Conservation (phyloP, 2,329 filamentous ascomycete genomes). For the Aspergillus sp. region DNA sequence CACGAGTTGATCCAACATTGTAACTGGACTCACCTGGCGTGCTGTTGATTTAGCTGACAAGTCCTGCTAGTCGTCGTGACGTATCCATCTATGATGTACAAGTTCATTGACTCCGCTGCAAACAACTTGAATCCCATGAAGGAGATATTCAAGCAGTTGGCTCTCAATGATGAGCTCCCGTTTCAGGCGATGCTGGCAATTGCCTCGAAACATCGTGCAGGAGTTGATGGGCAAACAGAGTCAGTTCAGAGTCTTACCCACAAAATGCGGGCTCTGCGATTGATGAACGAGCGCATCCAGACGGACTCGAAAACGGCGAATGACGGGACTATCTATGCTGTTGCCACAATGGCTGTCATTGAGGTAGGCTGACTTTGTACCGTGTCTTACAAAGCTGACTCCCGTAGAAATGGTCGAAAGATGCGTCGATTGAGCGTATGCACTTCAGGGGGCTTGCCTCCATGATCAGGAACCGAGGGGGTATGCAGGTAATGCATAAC, state of each 20-base stretch:
- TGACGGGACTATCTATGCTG: constrained; percentile 32
- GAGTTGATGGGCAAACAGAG: constrained; percentile 30
- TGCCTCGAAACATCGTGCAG: constrained; percentile 32
- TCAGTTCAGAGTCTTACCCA: constrained; percentile 34
- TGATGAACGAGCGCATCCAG: constrained; percentile 32
- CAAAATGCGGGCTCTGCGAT: constrained; percentile 31
- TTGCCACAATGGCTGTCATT: constrained; percentile 34
- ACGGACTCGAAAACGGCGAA: constrained; percentile 22
- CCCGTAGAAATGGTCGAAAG: constrained; percentile 35
- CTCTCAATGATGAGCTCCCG: constrained; percentile 29
- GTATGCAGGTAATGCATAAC: constrained; percentile 29
- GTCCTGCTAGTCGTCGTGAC: constrained; percentile 27
- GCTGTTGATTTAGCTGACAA: constrained; percentile 19
- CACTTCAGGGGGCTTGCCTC: constrained; percentile 30
- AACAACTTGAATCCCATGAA: constrained; percentile 27
- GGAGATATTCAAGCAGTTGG: constrained; percentile 31
- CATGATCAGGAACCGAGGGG: constrained; percentile 29
- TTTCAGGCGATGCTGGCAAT: constrained; percentile 37
- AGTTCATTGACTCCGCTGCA: constrained; percentile 26
- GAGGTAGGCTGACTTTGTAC: constrained; percentile 23
- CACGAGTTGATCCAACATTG: constrained; percentile 33
- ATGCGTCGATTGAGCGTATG: constrained; percentile 29
- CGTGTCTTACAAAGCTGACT: constrained; percentile 12
- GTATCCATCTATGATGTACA: constrained; percentile 38
- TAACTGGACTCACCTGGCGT: constrained; percentile 18